A percentile compares a stretch with the other conserved stretches of the same genome.
Evolutionary conservation across 2,329 filamentous ascomycete species (phyloP).

Genomic region (Phaeosphaeriaceae sp.): DNA sequence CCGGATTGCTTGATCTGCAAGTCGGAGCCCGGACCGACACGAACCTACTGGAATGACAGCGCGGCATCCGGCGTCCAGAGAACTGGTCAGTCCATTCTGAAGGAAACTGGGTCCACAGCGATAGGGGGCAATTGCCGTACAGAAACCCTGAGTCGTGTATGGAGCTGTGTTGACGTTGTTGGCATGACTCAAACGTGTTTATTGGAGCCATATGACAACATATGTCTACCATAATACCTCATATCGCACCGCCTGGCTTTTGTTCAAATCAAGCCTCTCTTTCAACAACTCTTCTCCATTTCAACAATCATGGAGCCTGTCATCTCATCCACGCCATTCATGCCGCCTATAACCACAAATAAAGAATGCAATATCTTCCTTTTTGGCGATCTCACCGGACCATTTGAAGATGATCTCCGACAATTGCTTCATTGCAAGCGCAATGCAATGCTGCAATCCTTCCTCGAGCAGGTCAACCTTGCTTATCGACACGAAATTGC

Average conservation of each 20-base stretch:
- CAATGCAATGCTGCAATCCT: constrained; percentile 50
- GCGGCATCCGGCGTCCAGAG: not conserved
- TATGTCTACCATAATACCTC: not conserved
- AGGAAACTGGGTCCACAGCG: no score
- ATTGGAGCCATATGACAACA: no score
- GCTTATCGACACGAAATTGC: constrained; percentile 51
- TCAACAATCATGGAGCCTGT: not conserved
- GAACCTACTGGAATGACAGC: not conserved
- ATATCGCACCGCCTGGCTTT: not conserved
- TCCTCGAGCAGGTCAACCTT: constrained; percentile 52
- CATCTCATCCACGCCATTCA: not conserved
- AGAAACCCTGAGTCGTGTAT: not conserved
- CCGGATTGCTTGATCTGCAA: not conserved
- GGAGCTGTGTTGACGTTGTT: no score
- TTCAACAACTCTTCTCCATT: not conserved
- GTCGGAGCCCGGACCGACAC: not conserved
- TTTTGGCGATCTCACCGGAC: constrained; percentile 56
- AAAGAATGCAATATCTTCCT: constrained; percentile 44
- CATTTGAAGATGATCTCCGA: constrained; percentile 51
- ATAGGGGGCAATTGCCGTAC: not conserved
- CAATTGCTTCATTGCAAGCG: constrained; percentile 42
- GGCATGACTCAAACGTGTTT: no score
- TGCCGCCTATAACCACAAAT: constrained; percentile 1
- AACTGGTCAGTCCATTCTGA: no score
- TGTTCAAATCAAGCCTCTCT: not conserved